These are phyloP conservation scores for Leccinum rimulosum DNA, from an alignment of 768 basidiomycete genomes.

Conservation along the genomic window DNA sequence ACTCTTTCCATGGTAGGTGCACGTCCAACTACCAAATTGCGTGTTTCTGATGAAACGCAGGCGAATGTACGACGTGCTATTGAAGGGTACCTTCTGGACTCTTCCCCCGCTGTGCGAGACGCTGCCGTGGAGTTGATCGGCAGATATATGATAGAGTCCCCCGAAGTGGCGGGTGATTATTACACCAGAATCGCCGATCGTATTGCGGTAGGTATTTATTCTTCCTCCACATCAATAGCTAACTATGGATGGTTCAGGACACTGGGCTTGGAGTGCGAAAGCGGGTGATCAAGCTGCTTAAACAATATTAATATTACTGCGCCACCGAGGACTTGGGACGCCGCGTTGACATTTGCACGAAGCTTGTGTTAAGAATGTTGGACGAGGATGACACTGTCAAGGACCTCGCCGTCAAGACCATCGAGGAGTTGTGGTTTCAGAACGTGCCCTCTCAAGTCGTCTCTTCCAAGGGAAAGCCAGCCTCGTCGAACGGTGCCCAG, in stretches of 20 bases:
- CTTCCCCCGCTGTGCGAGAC: conserved; percentile 92
- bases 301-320: conserved; percentile 77
- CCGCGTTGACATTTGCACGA: conserved; percentile 76
- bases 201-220: conserved; percentile 66
- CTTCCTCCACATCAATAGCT: background rate
- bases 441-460: conserved; percentile 30
- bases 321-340: conserved; percentile 58
- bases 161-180: conserved; percentile 86
- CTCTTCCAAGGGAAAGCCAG: conserved; percentile 38
- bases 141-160: conserved; percentile 92
- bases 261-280: conserved; percentile 92
- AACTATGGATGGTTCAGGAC: conserved; percentile 52
- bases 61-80: conserved; percentile 80
- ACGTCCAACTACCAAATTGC: background rate
- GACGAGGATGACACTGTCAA: conserved; percentile 96
- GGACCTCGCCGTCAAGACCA: conserved; percentile 84
- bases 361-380: conserved; percentile 77
- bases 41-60: conserved; percentile 36
- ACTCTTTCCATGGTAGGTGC: conserved; percentile 69
- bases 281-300: conserved; percentile 92
- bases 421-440: conserved; percentile 91
- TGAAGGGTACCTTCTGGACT: conserved; percentile 86
- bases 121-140: conserved; percentile 96
- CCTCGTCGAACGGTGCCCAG: conserved; percentile 30
- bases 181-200: conserved; percentile 86